Base-by-base conservation (phyloP, 139 green algal genomes). In the Mychonastes homosphaera region DNA sequence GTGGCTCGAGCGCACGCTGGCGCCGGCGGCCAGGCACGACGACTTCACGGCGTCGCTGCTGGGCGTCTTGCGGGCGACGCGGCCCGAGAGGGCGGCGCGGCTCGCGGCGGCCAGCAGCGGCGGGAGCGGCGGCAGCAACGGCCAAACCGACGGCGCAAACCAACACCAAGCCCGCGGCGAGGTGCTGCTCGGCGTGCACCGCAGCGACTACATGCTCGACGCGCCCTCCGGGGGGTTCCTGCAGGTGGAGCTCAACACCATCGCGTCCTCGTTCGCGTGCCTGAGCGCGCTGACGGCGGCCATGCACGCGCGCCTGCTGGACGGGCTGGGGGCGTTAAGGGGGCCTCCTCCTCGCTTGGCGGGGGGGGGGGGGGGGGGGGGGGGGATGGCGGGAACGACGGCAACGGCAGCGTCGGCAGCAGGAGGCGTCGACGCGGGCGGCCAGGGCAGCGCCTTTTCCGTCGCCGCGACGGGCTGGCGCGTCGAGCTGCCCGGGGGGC, bases 121-220 rank as follows among this genome's bases (percentile, higher is more conserved):
- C 6, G 32, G 24, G 38, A 66, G 54, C 21, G 18, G 21, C 53
- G 29, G 24, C 34, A 41, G 15, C 34, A 36, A 19, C 12, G 46
- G 21, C 46, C 50, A 66, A 58, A 18, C 6, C 6, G 23, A 66
- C 15, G 32, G 53, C 39, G 39, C 40, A 13, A 15, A 53, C 19
- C 36, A 29, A 6, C 26, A 26, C 34, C 9, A 21, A 7, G 8
- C 53, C 3, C 28, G 21, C 2, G 28, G 28, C 12, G 59, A 88
- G 30, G n/a, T 85, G 5, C 69, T 78, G 10, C 64, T 99, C 53
- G 89, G 80, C 2, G 68, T 97, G 3, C 79, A 91, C 66, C 77
- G 92, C 1, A 90, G 80, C 2, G 92, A 97, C 77, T 99, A 99
- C 81, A 98, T 99, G 92, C 74, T 97, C 46, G 87, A 98, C 58